These are phyloP conservation scores for Schwanniomyces sp. DNA, from an alignment of 805 yeast species.

Conservation along the genomic window DNA sequence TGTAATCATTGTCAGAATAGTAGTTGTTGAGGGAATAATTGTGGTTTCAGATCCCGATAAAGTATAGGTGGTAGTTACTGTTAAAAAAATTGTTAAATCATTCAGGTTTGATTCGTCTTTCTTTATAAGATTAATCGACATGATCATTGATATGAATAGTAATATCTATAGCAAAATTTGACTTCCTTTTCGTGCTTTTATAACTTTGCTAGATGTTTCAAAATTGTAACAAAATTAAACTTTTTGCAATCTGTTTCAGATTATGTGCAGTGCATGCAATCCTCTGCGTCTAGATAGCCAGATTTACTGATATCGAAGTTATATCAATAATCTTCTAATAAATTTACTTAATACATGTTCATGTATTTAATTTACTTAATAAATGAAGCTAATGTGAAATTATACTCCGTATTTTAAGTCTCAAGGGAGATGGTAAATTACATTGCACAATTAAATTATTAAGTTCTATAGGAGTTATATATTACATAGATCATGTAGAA, in stretches of 20 bases:
- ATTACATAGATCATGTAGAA: no score
- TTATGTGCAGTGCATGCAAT: background rate
- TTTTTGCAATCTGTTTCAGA: background rate
- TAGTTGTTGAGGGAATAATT: background rate
- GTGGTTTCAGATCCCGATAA: background rate
- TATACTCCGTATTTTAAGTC: no score
- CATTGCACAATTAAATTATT: no score
- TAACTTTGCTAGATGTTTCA: background rate
- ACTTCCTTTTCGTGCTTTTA: background rate
- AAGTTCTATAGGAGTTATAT: no score
- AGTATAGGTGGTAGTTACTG: conserved; percentile 12
- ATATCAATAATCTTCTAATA: no score
- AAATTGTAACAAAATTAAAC: background rate
- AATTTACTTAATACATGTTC: no score
- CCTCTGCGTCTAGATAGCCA: no score
- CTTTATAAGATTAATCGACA: background rate
- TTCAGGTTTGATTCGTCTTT: background rate
- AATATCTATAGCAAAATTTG: no score
- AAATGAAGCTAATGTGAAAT: no score
- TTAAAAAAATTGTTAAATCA: conserved; percentile 10
- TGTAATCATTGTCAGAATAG: background rate
- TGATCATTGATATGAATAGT: background rate
- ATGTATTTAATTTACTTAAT: no score
- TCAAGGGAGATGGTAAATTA: no score
- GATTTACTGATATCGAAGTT: no score